Conservation (phyloP, 2,329 filamentous ascomycete species). For the Cadophora gregata region DNA sequence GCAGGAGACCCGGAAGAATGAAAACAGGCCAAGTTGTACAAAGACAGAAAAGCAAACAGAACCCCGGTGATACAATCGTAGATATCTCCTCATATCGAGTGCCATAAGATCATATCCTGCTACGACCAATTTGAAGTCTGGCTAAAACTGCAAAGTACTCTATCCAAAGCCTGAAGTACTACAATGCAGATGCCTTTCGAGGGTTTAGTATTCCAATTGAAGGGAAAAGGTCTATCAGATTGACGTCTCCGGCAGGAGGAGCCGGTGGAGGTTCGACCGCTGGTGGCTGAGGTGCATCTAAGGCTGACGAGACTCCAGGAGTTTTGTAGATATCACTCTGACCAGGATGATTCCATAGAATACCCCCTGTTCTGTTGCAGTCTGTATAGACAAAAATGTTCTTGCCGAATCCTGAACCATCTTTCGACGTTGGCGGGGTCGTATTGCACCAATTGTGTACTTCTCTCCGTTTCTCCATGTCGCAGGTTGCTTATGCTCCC, state of each 20-base stretch:
- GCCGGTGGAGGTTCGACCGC: background rate
- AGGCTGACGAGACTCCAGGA: background rate
- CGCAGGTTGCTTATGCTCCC: no score
- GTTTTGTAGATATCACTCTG: background rate
- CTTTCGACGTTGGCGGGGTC: background rate
- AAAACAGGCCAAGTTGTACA: no score
- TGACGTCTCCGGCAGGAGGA: background rate
- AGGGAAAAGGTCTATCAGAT: background rate
- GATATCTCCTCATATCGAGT: no score
- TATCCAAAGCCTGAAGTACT: no score
- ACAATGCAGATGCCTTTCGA: no score
- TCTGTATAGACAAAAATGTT: background rate
- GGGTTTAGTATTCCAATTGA: background rate
- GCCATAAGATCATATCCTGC: no score
- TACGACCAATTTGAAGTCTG: no score
- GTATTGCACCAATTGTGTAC: background rate
- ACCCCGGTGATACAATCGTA: no score
- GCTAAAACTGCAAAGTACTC: no score
- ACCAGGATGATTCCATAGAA: background rate
- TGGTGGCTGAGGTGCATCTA: constrained; percentile 1
- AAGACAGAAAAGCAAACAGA: no score
- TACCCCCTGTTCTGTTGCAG: background rate
- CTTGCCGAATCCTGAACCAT: background rate
- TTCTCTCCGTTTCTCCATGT: background rate
- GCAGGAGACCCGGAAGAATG: no score